These are phyloP conservation scores for Capsicum chinense DNA, from an alignment of 257 asterid species.

Conservation along the genomic window DNA sequence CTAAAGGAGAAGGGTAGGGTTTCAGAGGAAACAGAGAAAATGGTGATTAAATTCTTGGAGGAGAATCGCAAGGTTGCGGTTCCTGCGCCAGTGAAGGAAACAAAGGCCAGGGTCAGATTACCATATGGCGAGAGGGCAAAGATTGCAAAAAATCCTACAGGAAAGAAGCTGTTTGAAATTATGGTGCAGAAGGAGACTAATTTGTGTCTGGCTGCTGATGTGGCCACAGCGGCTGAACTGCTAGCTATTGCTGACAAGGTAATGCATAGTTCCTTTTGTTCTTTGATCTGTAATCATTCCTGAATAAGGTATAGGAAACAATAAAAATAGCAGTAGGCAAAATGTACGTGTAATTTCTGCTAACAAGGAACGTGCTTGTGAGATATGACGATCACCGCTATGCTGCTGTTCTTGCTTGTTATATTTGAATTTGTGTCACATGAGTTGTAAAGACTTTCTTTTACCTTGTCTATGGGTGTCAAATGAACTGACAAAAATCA, in stretches of 20 bases:
- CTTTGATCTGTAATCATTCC: neutral
- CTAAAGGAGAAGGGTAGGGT: slow-evolving; percentile 88
- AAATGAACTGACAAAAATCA: neutral
- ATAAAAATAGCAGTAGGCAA: neutral
- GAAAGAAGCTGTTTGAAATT: slow-evolving; percentile 86
- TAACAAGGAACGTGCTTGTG: neutral
- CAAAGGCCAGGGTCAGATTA: slow-evolving; percentile 54
- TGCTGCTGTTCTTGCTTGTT: neutral
- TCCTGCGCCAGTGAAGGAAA: slow-evolving; percentile 44
- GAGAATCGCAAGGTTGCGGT: slow-evolving; percentile 79
- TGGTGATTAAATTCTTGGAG: slow-evolving; percentile 78
- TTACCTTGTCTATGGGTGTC: slow-evolving; percentile 1
- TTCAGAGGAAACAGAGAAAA: slow-evolving; percentile 83
- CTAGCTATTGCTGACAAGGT: slow-evolving; percentile 95
- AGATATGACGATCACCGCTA: neutral
- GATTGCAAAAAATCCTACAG: slow-evolving; percentile 80
- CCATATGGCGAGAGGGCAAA: slow-evolving; percentile 83
- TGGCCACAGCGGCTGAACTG: slow-evolving; percentile 87
- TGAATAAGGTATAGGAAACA: neutral
- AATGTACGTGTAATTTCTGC: neutral
- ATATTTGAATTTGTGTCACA: neutral
- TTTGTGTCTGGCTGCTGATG: slow-evolving; percentile 97
- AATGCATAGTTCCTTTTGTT: slow-evolving; percentile 24
- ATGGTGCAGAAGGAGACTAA: slow-evolving; percentile 85
- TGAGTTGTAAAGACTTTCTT: neutral